A percentile compares a stretch with the other conserved stretches of the same genome.
Evolutionary conservation across 176 grass and related monocot genomes (phyloP).

Genomic region (Elaeis guineensis): DNA sequence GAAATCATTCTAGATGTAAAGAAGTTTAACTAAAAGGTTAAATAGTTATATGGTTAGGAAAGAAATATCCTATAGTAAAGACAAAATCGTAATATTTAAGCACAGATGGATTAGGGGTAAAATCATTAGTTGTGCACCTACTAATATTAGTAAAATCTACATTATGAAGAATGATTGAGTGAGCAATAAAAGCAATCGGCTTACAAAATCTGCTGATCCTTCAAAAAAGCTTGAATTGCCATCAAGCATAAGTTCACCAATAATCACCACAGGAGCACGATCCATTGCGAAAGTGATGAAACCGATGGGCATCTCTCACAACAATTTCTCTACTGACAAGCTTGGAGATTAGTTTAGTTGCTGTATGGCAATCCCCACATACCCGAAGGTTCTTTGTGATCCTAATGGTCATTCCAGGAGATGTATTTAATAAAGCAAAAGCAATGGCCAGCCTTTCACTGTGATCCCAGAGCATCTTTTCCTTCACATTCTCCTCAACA

Average conservation of each 20-base stretch:
- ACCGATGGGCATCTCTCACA: conserved; percentile 15
- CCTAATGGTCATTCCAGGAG: not conserved
- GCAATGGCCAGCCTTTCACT: conserved; percentile 18
- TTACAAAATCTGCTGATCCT: too few species aligned
- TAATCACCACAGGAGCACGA: conserved; percentile 14
- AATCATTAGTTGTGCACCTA: too few species aligned
- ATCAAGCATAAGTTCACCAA: conserved; percentile 3
- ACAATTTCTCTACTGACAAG: conserved; percentile 9
- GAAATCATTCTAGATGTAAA: too few species aligned
- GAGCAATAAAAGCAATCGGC: too few species aligned
- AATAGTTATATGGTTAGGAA: too few species aligned
- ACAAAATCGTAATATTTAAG: too few species aligned
- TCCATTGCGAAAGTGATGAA: conserved; percentile 12
- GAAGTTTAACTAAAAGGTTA: too few species aligned
- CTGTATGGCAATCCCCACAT: conserved; percentile 8
- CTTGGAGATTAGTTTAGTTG: conserved; percentile 4
- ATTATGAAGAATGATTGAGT: too few species aligned
- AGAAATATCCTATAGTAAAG: too few species aligned
- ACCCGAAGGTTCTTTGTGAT: conserved; percentile 9
- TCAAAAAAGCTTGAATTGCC: too few species aligned
- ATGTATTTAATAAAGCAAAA: conserved; percentile 6
- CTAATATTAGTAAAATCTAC: too few species aligned
- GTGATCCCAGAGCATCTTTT: conserved; percentile 19
- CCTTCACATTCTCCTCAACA: conserved; percentile 8
- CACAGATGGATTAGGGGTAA: too few species aligned